These are phyloP conservation scores for Lipomyces yamanashiensis DNA, from an alignment of 805 yeast species.

Conservation along the genomic window DNA sequence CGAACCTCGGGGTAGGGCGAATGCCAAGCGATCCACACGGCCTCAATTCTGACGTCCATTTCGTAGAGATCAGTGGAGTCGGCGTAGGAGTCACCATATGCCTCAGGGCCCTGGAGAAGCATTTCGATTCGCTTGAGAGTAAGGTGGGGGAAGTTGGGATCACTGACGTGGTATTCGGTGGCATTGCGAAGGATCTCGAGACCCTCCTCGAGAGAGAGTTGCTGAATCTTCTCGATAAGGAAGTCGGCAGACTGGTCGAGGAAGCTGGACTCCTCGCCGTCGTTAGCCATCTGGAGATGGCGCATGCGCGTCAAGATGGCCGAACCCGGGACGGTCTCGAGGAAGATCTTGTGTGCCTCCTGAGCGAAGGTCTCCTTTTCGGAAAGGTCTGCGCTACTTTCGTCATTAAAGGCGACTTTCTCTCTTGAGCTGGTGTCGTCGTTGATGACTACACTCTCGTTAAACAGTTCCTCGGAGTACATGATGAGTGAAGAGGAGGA, in stretches of 20 bases:
- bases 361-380: not conserved
- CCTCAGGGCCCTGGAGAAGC: conserved; percentile 41
- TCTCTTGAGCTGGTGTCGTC: too few relatives aligned
- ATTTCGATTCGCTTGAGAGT: conserved; percentile 45
- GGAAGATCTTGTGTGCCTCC: not conserved
- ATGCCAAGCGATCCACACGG: conserved; percentile 46
- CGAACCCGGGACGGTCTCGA: not conserved
- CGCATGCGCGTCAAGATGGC: not conserved
- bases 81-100: conserved; percentile 13
- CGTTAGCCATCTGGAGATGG: not conserved
- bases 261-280: not conserved
- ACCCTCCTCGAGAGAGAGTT: conserved; percentile 44
- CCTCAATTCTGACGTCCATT: conserved; percentile 39
- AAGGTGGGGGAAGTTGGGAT: conserved; percentile 51
- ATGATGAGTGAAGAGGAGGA: too few relatives aligned
- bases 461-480: too few relatives aligned
- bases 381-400: too few relatives aligned
- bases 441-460: too few relatives aligned
- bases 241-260: not conserved
- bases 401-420: too few relatives aligned
- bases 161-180: conserved; percentile 49
- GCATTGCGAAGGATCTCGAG: conserved; percentile 47
- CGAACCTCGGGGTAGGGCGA: conserved; percentile 73
- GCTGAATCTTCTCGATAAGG: not conserved
- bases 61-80: conserved; percentile 38